Conservation (phyloP, 176 grass and related monocot genomes). For the Rhipidocladum racemiflorum region DNA sequence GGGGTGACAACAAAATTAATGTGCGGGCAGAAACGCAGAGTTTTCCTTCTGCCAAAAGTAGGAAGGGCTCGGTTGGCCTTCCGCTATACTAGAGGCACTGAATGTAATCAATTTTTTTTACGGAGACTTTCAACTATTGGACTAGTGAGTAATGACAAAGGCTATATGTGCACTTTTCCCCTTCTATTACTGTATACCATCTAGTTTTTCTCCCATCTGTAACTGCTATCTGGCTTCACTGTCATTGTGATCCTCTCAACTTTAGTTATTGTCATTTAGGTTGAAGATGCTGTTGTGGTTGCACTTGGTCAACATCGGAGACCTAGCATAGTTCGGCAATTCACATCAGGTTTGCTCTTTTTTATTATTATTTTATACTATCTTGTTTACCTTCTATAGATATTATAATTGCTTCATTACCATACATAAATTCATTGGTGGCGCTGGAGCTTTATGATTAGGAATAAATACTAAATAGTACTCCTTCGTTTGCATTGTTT, state of each 20-base stretch:
- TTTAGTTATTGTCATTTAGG: constrained; percentile 49
- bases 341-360: constrained; percentile 75
- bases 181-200: not conserved
- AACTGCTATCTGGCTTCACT: constrained; percentile 28
- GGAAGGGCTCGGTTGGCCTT: not conserved
- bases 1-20: constrained; percentile 4
- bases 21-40: not conserved
- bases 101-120: not conserved
- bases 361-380: constrained; percentile 14
- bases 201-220: constrained; percentile 3
- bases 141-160: not conserved
- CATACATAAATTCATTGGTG: constrained; percentile 8
- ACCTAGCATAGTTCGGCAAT: constrained; percentile 87
- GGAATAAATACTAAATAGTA: not conserved
- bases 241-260: constrained; percentile 3
- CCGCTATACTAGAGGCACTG: not conserved
- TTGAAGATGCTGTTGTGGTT: constrained; percentile 95
- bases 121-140: not conserved
- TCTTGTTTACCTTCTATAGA: not conserved
- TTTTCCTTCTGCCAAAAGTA: constrained; percentile 22
- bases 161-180: not conserved
- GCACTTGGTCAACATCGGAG: constrained; percentile 81
- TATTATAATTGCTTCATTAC: not conserved
- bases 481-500: not conserved
- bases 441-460: not conserved